Evolutionary conservation across 768 basidiomycete species (phyloP).

Genomic region (Exsudoporus frostii): DNA sequence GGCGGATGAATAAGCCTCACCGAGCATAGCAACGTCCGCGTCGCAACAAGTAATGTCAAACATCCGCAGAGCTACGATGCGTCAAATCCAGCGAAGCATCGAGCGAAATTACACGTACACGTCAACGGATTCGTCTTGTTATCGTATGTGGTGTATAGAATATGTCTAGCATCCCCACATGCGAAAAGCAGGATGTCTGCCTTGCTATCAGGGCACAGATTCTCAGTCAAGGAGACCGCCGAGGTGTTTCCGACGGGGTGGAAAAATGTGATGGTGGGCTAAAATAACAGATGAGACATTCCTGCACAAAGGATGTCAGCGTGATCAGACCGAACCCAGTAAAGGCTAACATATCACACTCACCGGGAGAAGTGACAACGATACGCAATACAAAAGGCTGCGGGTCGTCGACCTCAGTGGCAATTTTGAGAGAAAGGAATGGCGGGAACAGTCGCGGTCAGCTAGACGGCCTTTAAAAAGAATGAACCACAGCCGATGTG

Average conservation of each 20-base stretch:
- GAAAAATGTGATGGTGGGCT: constrained; percentile 37
- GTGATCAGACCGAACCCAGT: not conserved
- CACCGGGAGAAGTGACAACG: not conserved
- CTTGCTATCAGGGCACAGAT: constrained; percentile 41
- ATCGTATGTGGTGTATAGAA: constrained; percentile 44
- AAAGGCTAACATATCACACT: not conserved
- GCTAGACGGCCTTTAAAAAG: not conserved
- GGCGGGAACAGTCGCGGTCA: not conserved
- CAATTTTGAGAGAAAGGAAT: not conserved
- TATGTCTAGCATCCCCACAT: constrained; percentile 53
- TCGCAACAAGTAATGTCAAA: constrained; percentile 32
- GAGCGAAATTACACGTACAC: constrained; percentile 1
- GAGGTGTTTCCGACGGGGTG: constrained; percentile 61
- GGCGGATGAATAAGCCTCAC: constrained; percentile 4
- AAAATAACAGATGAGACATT: constrained; percentile 19
- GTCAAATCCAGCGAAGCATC: not conserved
- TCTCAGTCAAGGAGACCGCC: constrained; percentile 46
- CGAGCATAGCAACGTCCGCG: constrained; percentile 26
- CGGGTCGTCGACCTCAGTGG: not conserved
- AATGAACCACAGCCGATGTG: not conserved
- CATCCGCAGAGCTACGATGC: constrained; percentile 6
- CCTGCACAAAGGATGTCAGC: not conserved
- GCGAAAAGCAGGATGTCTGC: constrained; percentile 45
- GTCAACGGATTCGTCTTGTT: constrained; percentile 8
- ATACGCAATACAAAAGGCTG: not conserved